A percentile compares a stretch with the other conserved stretches of the same genome.
These are phyloP conservation scores for Apiotrichum siamense DNA, from an alignment of 1,284 basidiomycete species.

Conservation along the genomic window DNA sequence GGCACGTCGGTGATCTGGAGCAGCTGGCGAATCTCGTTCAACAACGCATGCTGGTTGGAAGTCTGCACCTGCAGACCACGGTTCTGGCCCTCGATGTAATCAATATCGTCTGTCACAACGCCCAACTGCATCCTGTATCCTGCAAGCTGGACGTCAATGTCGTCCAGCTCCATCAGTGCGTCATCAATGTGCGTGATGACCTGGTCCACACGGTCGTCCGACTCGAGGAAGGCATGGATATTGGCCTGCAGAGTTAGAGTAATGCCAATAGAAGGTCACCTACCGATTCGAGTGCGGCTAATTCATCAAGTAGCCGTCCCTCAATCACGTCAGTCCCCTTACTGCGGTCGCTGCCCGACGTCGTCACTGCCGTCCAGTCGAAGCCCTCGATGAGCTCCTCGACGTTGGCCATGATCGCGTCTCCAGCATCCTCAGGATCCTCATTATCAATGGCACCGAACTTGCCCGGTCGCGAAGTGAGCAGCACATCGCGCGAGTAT, in stretches of 20 bases:
- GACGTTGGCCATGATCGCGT: conserved; percentile 78
- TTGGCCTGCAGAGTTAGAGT: conserved; percentile 61
- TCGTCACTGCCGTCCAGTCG: conserved; percentile 66
- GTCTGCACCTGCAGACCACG: conserved; percentile 95
- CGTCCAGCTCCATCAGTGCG: conserved; percentile 75
- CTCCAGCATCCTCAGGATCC: conserved; percentile 63
- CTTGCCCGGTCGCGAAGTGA: conserved; percentile 49
- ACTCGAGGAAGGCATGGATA: conserved; percentile 93
- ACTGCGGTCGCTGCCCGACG: conserved; percentile 17
- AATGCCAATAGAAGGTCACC: conserved; percentile 10
- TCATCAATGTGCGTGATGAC: conserved; percentile 86
- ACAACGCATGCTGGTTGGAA: conserved; percentile 81
- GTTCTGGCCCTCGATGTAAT: conserved; percentile 92
- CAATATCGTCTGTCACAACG: conserved; percentile 89
- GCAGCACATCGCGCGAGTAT: conserved; percentile 58
- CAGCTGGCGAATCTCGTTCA: conserved; percentile 75
- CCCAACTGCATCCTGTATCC: conserved; percentile 92
- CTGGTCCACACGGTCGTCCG: conserved; percentile 74
- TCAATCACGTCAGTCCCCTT: conserved; percentile 80
- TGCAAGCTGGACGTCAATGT: conserved; percentile 75
- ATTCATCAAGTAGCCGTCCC: conserved; percentile 73
- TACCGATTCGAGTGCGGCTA: conserved; percentile 85
- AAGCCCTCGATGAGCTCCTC: conserved; percentile 99
- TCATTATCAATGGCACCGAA: conserved; percentile 40
- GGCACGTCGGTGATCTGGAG: conserved; percentile 93